These are phyloP conservation scores for Lumnitzera littorea DNA, from an alignment of 345 rosid genomes.

Conservation along the genomic window DNA sequence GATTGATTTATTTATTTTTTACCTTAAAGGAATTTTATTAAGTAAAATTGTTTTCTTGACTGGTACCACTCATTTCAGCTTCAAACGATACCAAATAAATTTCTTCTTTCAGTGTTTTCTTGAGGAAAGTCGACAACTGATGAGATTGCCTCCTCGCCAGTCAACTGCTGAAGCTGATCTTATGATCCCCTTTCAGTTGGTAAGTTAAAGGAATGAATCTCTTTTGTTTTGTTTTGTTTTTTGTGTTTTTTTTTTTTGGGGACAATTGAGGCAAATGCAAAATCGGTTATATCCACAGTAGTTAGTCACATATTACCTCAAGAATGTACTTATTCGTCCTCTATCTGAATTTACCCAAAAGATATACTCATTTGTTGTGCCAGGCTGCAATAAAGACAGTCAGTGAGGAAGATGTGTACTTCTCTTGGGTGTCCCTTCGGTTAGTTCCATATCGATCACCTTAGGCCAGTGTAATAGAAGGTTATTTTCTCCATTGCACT, in stretches of 20 bases:
- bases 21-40: background rate
- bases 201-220: slow-evolving; percentile 23
- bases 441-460: slow-evolving; percentile 21
- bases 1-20: no score
- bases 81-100: background rate
- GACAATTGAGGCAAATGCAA: background rate
- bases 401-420: slow-evolving; percentile 87
- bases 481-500: background rate
- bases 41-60: background rate
- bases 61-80: no score
- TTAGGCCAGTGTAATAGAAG: background rate
- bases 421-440: slow-evolving; percentile 79
- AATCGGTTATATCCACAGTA: no score
- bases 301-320: no score
- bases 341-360: no score
- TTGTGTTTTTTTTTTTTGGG: no score
- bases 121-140: slow-evolving; percentile 89
- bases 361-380: slow-evolving; percentile 1
- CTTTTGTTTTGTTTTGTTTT: no score
- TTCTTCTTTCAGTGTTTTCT: slow-evolving; percentile 67
- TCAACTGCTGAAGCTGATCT: slow-evolving; percentile 98
- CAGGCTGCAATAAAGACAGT: slow-evolving; percentile 94
- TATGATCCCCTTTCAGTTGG: slow-evolving; percentile 92
- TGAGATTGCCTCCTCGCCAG: slow-evolving; percentile 97
- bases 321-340: background rate